These are phyloP conservation scores for Ottelia alismoides DNA, from an alignment of 106 monocot species.

Conservation along the genomic window DNA sequence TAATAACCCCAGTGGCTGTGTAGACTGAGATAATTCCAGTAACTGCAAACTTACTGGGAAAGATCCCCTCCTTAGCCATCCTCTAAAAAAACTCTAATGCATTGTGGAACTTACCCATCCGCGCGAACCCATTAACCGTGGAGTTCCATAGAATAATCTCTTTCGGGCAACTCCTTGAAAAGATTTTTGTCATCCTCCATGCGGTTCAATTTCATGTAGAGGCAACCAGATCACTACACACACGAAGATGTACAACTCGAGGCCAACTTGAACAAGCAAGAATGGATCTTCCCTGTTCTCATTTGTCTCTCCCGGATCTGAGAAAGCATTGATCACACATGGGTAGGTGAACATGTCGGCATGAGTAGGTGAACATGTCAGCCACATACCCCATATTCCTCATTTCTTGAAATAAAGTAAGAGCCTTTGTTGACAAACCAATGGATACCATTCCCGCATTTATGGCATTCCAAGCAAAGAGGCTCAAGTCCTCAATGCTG, in stretches of 20 bases:
- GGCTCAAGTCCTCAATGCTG: conserved; percentile 17
- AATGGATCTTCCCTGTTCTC: conserved; percentile 21
- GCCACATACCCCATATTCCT: conserved; percentile 10
- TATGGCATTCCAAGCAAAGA: conserved; percentile 42
- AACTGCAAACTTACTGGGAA: conserved; percentile 34
- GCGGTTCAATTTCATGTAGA: conserved; percentile 24
- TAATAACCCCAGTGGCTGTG: conserved; percentile 31
- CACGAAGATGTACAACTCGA: conserved; percentile 33
- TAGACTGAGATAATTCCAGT: conserved; percentile 61
- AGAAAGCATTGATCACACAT: conserved; percentile 33
- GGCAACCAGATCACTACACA: conserved; percentile 44
- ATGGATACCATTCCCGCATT: conserved; percentile 38
- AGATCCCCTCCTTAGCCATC: conserved; percentile 36
- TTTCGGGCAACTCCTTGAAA: conserved; percentile 39
- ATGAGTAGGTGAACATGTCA: no score
- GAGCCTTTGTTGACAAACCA: conserved; percentile 19
- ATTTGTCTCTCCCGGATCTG: conserved; percentile 11
- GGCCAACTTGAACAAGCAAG: conserved; percentile 18
- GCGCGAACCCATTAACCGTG: conserved; percentile 70
- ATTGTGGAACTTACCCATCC: conserved; percentile 19
- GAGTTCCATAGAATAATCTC: conserved; percentile 88
- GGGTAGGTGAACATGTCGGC: conserved; percentile 73
- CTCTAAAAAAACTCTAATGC: conserved; percentile 32
- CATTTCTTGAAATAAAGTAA: conserved; percentile 24
- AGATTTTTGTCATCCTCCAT: conserved; percentile 18